Evolutionary conservation across 148 eudicot species (phyloP), one percentile per base, ranked within the genome.

Genomic region (Salicornia ramosissima): DNA sequence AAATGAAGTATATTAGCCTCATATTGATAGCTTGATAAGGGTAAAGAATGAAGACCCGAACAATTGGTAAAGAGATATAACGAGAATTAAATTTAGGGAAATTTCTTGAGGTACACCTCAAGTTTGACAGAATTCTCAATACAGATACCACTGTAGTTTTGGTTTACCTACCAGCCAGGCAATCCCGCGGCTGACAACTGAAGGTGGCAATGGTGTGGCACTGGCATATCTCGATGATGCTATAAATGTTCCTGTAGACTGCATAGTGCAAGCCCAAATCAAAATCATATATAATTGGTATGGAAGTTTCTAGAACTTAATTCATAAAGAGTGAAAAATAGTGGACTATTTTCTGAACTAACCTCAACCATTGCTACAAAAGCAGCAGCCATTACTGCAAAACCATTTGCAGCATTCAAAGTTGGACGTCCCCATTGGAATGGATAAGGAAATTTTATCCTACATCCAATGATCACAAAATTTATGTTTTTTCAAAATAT

Each of bases 351-450:
- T 6, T n/a, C 19, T 4, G 47, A 52, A 68, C 74, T 2, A 31
- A 93, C 98, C 98, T 93, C 98, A 58, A 93, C 60, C 47, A 93
- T 79, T 55, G 95, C 80, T 64, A 93, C 92, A 40, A 93, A 83
- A 75, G 92, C 84, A 39, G 98, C 98, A 39, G 95, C 96, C 71
- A 81, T 53, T 87, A 87, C 80, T 39, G 93, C 87, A 47, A 90
- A 61, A 52, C 83, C 87, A 73, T 93, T 86, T 29, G 84, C 92
- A 2, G 78, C 85, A 71, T 88, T 71, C 65, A 87, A 52, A 57
- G 78, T 81, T 33, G 98, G 98, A 25, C 81, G 77, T 66, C 98
- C 98, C 96, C 96, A 93, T 79, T 93, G 96, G 77, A 88, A 90
- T 10, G 98, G 98, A 77, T 92, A 90, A 61, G 98, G 98, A 66